phyloP scores from a whole-genome alignment of 805 yeast species.

The Cyberlindnera euphorbiiphila region DNA sequence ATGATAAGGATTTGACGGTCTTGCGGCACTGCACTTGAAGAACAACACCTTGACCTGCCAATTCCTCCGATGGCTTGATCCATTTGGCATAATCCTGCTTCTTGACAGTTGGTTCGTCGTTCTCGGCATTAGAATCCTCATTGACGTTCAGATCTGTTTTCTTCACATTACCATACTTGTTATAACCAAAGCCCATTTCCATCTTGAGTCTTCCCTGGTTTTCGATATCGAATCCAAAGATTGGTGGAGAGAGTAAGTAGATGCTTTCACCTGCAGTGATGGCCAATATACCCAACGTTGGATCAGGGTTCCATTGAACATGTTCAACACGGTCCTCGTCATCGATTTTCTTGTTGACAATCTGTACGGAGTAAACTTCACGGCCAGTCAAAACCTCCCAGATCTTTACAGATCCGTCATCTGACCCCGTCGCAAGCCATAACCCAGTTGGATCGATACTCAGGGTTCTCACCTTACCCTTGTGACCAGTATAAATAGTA shows the following conservation, averaged over 20 bases:
- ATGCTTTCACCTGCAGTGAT: slow-evolving; percentile 79
- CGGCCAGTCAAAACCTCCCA: slow-evolving; percentile 97
- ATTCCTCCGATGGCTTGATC: slow-evolving; percentile 68
- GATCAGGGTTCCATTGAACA: slow-evolving; percentile 87
- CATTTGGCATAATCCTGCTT: slow-evolving; percentile 68
- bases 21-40: slow-evolving; percentile 66
- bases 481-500: slow-evolving; percentile 79
- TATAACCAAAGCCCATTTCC: slow-evolving; percentile 92
- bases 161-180: slow-evolving; percentile 51
- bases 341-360: slow-evolving; percentile 41
- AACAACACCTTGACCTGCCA: slow-evolving; percentile 64
- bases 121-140: slow-evolving; percentile 38
- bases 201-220: slow-evolving; percentile 72
- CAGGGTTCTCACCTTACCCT: slow-evolving; percentile 74
- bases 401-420: slow-evolving; percentile 91
- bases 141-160: slow-evolving; percentile 38
- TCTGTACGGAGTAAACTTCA: slow-evolving; percentile 68
- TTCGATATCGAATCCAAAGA: slow-evolving; percentile 85
- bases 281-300: slow-evolving; percentile 72
- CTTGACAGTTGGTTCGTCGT: slow-evolving; percentile 33
- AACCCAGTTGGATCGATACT: slow-evolving; percentile 85
- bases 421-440: slow-evolving; percentile 97
- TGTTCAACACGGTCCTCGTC: slow-evolving; percentile 81
- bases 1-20: slow-evolving; percentile 74
- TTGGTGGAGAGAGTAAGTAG: slow-evolving; percentile 80